These are phyloP conservation scores for Ciborinia camelliae DNA, from an alignment of 2,329 filamentous ascomycete genomes.

Conservation along the genomic window DNA sequence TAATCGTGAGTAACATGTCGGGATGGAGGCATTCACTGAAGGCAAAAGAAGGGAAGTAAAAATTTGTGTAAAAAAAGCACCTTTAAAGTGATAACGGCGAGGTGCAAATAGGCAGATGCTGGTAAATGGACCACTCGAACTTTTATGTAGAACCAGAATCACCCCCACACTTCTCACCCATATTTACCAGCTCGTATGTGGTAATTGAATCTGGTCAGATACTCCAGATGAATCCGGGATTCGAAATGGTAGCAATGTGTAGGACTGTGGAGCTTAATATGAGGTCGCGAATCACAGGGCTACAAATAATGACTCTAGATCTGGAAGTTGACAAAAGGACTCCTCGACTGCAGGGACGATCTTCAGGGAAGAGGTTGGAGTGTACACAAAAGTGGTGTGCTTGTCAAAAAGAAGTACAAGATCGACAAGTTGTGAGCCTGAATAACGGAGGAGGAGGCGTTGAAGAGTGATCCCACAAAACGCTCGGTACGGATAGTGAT, in stretches of 20 bases:
- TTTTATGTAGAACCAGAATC: constrained; percentile 31
- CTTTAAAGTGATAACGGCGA: constrained; percentile 29
- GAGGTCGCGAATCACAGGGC: constrained; percentile 32
- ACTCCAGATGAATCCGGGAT: constrained; percentile 27
- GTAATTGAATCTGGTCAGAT: constrained; percentile 25
- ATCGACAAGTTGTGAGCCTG: constrained; percentile 21
- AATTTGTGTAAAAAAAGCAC: constrained; percentile 30
- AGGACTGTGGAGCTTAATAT: constrained; percentile 29
- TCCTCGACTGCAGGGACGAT: constrained; percentile 32
- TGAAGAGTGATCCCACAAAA: constrained; percentile 23
- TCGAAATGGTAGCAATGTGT: constrained; percentile 28
- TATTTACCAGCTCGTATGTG: constrained; percentile 33
- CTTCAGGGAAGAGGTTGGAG: constrained; percentile 23
- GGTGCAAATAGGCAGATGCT: constrained; percentile 26
- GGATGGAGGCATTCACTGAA: constrained; percentile 32
- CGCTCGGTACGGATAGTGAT: constrained; percentile 21
- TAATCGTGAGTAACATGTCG: constrained; percentile 51
- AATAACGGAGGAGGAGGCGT: constrained; percentile 22
- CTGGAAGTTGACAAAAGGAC: constrained; percentile 25
- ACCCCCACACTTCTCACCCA: constrained; percentile 32
- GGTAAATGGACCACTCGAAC: constrained; percentile 30
- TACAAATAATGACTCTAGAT: constrained; percentile 29
- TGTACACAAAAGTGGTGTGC: constrained; percentile 26
- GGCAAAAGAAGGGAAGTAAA: constrained; percentile 34
- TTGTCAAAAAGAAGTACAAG: constrained; percentile 26